phyloP scores from a whole-genome alignment of 345 rosid species.

The Euphorbia tirucalli region DNA sequence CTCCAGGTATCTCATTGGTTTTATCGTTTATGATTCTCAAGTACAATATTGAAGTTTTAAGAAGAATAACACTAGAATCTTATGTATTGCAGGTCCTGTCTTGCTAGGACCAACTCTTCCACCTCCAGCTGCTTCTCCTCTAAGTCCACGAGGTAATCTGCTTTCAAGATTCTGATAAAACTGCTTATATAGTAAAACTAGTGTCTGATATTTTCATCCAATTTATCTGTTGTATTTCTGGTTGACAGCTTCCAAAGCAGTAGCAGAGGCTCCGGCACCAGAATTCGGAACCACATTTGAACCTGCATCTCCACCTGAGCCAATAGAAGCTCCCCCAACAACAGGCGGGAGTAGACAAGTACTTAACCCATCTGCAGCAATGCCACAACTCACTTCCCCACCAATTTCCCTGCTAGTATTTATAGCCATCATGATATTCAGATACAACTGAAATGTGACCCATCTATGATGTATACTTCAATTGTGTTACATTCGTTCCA shows the following conservation, averaged over 20 bases:
- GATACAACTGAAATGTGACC: conserved; percentile 2
- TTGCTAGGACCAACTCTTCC: conserved; percentile 52
- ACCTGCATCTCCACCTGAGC: conserved; percentile 31
- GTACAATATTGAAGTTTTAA: not conserved
- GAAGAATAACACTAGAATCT: not conserved
- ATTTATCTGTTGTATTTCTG: not conserved
- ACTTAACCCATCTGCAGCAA: conserved; percentile 31
- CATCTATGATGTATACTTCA: not conserved
- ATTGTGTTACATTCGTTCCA: not conserved
- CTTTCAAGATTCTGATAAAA: not conserved
- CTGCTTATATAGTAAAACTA: not conserved
- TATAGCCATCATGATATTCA: conserved; percentile 15
- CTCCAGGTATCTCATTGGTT: conserved; percentile 57
- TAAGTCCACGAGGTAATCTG: conserved; percentile 52
- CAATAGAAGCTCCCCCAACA: conserved; percentile 24
- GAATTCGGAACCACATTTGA: conserved; percentile 19
- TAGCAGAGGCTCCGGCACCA: conserved; percentile 31
- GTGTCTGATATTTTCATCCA: not conserved
- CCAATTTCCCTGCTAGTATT: conserved; percentile 16
- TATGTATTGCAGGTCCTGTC: conserved; percentile 51
- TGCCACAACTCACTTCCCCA: conserved; percentile 14
- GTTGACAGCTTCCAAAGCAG: conserved; percentile 44
- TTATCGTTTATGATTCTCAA: not conserved
- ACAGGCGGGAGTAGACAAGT: conserved; percentile 38
- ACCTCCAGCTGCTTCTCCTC: conserved; percentile 44